Evolutionary conservation across 2,329 filamentous ascomycete genomes (phyloP).

Genomic region (Penicillium sp.): DNA sequence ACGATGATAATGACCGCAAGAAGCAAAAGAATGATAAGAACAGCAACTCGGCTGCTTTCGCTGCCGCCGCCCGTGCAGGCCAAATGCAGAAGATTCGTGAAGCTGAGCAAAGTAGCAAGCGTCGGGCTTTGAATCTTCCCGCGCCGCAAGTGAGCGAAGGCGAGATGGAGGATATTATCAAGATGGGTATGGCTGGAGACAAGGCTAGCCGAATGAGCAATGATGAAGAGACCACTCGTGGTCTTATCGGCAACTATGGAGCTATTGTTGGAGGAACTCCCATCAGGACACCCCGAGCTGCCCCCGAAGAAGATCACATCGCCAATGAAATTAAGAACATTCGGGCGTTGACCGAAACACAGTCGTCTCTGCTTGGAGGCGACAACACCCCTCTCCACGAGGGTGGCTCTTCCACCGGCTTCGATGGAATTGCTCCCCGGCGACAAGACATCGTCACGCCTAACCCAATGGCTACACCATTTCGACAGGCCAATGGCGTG

Average conservation of each 20-base stretch:
- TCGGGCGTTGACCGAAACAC: conserved; percentile 85
- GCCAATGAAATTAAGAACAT: conserved; percentile 97
- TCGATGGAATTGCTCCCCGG: conserved; percentile 80
- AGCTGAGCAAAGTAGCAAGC: conserved; percentile 95
- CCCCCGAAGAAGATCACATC: conserved; percentile 91
- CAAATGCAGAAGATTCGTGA: conserved; percentile 94
- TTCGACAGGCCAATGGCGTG: conserved; percentile 68
- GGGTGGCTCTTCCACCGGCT: conserved; percentile 80
- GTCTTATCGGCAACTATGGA: conserved; percentile 85
- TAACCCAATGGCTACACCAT: conserved; percentile 91
- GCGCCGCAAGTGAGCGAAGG: conserved; percentile 89
- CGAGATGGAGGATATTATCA: conserved; percentile 96
- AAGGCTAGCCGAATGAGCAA: conserved; percentile 76
- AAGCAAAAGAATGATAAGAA: conserved; percentile 87
- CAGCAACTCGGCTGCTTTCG: conserved; percentile 74
- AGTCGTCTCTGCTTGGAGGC: conserved; percentile 89
- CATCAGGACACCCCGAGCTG: conserved; percentile 87
- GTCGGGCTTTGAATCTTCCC: conserved; percentile 79
- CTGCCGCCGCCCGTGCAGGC: conserved; percentile 88
- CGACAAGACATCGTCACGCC: conserved; percentile 85
- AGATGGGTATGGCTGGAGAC: conserved; percentile 95
- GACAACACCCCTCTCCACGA: conserved; percentile 91
- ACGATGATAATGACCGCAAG: conserved; percentile 80
- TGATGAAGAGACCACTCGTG: conserved; percentile 82
- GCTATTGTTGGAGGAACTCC: conserved; percentile 80